Conservation (phyloP, 768 basidiomycete species). For the Leccinellum rugosiceps region DNA sequence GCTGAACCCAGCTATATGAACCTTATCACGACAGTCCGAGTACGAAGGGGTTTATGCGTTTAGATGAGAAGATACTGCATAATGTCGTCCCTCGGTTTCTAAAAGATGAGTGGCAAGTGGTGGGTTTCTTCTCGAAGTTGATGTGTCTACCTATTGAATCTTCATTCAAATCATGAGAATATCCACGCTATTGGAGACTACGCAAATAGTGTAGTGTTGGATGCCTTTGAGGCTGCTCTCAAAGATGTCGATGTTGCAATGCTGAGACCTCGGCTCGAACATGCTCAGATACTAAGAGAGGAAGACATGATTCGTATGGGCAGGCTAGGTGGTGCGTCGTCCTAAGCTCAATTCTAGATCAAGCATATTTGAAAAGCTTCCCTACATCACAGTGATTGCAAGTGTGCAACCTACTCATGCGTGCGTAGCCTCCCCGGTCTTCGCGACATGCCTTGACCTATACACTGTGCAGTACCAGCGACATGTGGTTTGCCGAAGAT, state of each 20-base stretch:
- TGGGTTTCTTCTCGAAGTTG: conserved; percentile 36
- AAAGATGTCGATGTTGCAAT: conserved; percentile 58
- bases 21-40: conserved; percentile 78
- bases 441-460: background rate
- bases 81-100: conserved; percentile 67
- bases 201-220: conserved; percentile 79
- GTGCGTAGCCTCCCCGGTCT: conserved; percentile 36
- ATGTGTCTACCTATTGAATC: background rate
- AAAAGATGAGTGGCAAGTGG: conserved; percentile 87
- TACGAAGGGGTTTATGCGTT: conserved; percentile 76
- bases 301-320: conserved; percentile 76
- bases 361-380: background rate
- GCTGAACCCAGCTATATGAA: conserved; percentile 52
- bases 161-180: conserved; percentile 48
- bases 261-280: conserved; percentile 79
- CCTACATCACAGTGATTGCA: conserved; percentile 62
- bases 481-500: conserved; percentile 88
- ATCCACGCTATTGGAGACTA: conserved; percentile 86
- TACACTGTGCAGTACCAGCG: conserved; percentile 52
- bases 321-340: conserved; percentile 64
- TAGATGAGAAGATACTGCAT: conserved; percentile 56
- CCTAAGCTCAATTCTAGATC: background rate
- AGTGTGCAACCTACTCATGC: conserved; percentile 90
- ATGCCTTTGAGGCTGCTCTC: conserved; percentile 75
- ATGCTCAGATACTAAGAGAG: conserved; percentile 83